These are phyloP conservation scores for Ophiostoma novo-ulmi DNA, from an alignment of 2,329 filamentous ascomycete species.

Conservation along the genomic window DNA sequence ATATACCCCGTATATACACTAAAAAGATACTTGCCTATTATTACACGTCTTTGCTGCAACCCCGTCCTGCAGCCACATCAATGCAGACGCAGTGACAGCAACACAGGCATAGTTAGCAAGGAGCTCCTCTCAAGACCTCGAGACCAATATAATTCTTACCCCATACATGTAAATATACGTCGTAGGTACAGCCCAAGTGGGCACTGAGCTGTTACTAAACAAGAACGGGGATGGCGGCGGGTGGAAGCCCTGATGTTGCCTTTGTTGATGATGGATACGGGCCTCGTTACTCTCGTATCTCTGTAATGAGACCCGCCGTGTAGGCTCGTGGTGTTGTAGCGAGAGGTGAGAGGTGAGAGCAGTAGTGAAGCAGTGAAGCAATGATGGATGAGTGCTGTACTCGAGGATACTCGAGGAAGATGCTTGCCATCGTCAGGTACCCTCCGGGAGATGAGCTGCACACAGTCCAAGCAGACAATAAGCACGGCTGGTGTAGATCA, in stretches of 20 bases:
- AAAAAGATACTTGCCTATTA: background rate
- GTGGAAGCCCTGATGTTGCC: background rate
- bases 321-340: background rate
- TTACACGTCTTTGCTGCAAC: constrained; percentile 2
- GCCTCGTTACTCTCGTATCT: constrained; percentile 15
- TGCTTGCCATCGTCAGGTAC: background rate
- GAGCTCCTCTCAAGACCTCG: background rate
- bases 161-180: background rate
- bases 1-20: background rate
- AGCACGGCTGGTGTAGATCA: background rate
- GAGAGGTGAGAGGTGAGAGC: background rate
- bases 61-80: constrained; percentile 1
- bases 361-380: background rate
- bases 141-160: background rate
- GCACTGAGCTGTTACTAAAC: constrained; percentile 13
- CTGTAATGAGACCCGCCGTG: constrained; percentile 13
- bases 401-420: background rate
- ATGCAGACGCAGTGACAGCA: constrained; percentile 9
- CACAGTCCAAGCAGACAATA: background rate
- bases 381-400: background rate
- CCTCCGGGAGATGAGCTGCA: background rate
- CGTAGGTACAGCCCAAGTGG: constrained; percentile 11
- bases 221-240: constrained; percentile 2
- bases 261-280: constrained; percentile 12
- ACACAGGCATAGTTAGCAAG: constrained; percentile 7